Percentiles rank a stretch among this genome's conserved stretches.
Evolutionary conservation across 495 filamentous ascomycete genomes (phyloP).

Genomic region (Trichoderma virens): DNA sequence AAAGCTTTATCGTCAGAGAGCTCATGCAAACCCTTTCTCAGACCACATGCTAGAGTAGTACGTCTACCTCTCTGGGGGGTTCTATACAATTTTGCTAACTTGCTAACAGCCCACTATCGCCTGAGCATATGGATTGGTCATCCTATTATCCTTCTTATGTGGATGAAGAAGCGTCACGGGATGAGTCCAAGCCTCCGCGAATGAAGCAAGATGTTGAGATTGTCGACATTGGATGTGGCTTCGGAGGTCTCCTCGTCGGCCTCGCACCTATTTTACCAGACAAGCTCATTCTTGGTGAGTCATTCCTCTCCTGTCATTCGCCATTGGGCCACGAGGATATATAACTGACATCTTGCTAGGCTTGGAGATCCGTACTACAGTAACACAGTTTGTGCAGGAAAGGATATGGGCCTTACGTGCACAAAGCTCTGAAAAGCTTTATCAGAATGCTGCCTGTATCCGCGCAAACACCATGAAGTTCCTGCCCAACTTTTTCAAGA

Average conservation of each 20-base stretch:
- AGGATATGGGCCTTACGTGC: constrained; percentile 72
- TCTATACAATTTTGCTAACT: constrained; percentile 15
- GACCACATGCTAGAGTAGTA: constrained; percentile 88
- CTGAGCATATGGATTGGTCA: constrained; percentile 86
- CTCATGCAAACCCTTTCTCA: constrained; percentile 96
- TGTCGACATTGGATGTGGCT: constrained; percentile 97
- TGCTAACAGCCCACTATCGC: constrained; percentile 60
- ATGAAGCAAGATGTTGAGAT: constrained; percentile 70
- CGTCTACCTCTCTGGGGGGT: constrained; percentile 10
- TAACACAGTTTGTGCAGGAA: constrained; percentile 80
- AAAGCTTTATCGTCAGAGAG: constrained; percentile 91
- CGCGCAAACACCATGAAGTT: constrained; percentile 98
- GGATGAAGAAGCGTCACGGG: constrained; percentile 17
- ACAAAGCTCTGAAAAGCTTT: constrained; percentile 53
- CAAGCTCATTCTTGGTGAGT: constrained; percentile 68
- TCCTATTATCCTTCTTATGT: constrained; percentile 69
- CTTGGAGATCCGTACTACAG: constrained; percentile 85
- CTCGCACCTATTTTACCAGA: constrained; percentile 74
- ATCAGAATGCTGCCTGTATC: constrained; percentile 79
- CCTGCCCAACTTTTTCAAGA: constrained; percentile 87
- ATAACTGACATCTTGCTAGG: constrained; percentile 26
- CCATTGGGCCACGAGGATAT: neutral
- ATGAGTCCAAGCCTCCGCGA: constrained; percentile 23
- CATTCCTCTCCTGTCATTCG: too few relatives aligned
- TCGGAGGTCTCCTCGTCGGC: constrained; percentile 83